phyloP scores from a whole-genome alignment of 805 yeast genomes.

The Yarrowia porcina region DNA sequence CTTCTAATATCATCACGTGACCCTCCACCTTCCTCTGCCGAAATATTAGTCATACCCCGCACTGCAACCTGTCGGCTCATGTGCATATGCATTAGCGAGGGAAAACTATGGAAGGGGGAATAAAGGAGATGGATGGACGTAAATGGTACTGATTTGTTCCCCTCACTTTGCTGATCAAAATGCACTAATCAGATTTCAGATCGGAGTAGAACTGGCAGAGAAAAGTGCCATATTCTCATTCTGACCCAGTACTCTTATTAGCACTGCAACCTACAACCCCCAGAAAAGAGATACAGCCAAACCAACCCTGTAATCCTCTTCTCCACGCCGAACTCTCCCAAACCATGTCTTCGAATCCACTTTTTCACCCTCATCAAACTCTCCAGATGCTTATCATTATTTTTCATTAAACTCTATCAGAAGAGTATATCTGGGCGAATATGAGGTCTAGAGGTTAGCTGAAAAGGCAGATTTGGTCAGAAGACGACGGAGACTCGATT shows the following conservation, averaged over 20 bases:
- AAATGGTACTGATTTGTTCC: no score
- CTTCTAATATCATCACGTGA: not conserved
- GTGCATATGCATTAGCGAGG: conserved; percentile 11
- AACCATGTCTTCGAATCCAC: not conserved
- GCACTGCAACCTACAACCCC: no score
- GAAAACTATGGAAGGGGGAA: no score
- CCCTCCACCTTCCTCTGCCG: not conserved
- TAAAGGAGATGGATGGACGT: no score
- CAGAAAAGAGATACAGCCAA: not conserved
- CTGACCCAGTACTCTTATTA: not conserved
- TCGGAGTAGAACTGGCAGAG: not conserved
- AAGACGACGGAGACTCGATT: not conserved
- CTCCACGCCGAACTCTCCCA: not conserved
- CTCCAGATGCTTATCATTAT: not conserved
- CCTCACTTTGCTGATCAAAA: not conserved
- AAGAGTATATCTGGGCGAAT: no score
- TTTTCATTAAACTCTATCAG: not conserved
- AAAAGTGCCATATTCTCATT: no score
- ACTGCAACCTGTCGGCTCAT: conserved; percentile 2
- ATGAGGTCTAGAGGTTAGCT: no score
- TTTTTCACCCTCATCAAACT: conserved; percentile 3
- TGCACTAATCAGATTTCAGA: not conserved
- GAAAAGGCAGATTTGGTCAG: no score
- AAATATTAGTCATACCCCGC: not conserved
- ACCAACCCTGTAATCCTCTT: not conserved